Base-by-base conservation (phyloP, 768 basidiomycete genomes). In the Terana coerulea region DNA sequence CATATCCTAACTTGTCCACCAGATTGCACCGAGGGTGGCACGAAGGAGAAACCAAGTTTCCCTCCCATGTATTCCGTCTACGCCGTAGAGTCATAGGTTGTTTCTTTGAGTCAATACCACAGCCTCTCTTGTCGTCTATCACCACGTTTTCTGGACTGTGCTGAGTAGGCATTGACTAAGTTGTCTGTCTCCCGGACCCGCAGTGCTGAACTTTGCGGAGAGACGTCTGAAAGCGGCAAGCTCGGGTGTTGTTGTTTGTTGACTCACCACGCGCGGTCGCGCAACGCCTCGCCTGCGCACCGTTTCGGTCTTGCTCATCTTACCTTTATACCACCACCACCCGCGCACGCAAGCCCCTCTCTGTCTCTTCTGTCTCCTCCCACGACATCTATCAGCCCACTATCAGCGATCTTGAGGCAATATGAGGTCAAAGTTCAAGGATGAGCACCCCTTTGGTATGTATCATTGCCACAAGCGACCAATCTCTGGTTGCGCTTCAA, bases 371-470 rank as follows among this genome's bases (percentile, higher is more conserved):
- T 11, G 45, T 35, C 25, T 24, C 37, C 26, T 15, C 37, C 28
- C 44, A 19, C 49, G 26, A 28, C 41, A 11, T 34, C n/a, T n/a
- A n/a, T n/a, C n/a, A n/a, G n/a, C n/a, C n/a, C n/a, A n/a, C n/a
- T n/a, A n/a, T n/a, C n/a, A n/a, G n/a, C n/a, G n/a, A n/a, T n/a
- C n/a, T n/a, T n/a, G 39, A 22, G 3, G 47, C 62, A 74, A 56
- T 53, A 92, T 92, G 90, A 83, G 90, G 71, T 92, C 91, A 66
- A 94, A 94, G 74, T 95, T 95, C 78, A 95, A 94, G 84, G 95
- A 98, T 73, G 95, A 98, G 74, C 95, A 99, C 71, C 92, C 92
- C 56, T 98, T 98, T 69, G 95, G 95, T 95, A 47, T 62, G 84
- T 74, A 35, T 43, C 62, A 59, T 46, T 49, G 21, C 49, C 17